These are phyloP conservation scores for Sechiopsis laciniata DNA, from an alignment of 306 rosid genomes.

Conservation along the genomic window DNA sequence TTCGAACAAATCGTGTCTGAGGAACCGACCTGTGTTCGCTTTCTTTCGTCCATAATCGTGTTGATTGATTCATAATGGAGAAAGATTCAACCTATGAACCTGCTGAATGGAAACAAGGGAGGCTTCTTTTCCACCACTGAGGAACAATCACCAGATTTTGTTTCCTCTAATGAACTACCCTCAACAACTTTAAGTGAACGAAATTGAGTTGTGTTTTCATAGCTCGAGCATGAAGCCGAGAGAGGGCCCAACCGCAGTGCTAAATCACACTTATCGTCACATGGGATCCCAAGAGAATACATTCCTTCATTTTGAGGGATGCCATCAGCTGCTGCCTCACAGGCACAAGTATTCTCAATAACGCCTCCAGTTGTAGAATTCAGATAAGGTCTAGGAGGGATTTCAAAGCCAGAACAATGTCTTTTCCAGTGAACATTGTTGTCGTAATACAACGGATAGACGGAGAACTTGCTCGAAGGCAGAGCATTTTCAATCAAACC, in stretches of 20 bases:
- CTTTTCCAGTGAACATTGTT: constrained; percentile 23
- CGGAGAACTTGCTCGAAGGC: constrained; percentile 26
- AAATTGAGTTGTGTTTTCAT: constrained; percentile 22
- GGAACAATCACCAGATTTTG: constrained; percentile 18
- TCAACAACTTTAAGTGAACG: constrained; percentile 22
- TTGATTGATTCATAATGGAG: constrained; percentile 10
- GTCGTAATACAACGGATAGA: constrained; percentile 47
- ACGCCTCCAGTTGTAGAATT: constrained; percentile 27
- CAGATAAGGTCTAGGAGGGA: constrained; percentile 20
- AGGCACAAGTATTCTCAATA: constrained; percentile 15
- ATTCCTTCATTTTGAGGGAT: constrained; percentile 17
- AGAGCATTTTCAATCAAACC: constrained; percentile 27
- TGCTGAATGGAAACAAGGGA: constrained; percentile 21
- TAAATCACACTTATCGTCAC: constrained; percentile 45
- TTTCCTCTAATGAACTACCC: not conserved
- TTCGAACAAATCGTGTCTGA: not conserved
- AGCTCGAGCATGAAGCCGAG: constrained; percentile 23
- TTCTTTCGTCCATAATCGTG: not conserved
- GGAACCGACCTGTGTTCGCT: not conserved
- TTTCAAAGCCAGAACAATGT: constrained; percentile 16
- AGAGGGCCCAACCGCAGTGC: constrained; percentile 55
- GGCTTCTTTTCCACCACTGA: constrained; percentile 16
- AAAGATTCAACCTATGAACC: constrained; percentile 31
- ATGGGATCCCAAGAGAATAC: constrained; percentile 21
- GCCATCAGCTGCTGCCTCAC: constrained; percentile 25